These are phyloP conservation scores for Cicer judaicum DNA, from an alignment of 306 rosid genomes.

Conservation along the genomic window DNA sequence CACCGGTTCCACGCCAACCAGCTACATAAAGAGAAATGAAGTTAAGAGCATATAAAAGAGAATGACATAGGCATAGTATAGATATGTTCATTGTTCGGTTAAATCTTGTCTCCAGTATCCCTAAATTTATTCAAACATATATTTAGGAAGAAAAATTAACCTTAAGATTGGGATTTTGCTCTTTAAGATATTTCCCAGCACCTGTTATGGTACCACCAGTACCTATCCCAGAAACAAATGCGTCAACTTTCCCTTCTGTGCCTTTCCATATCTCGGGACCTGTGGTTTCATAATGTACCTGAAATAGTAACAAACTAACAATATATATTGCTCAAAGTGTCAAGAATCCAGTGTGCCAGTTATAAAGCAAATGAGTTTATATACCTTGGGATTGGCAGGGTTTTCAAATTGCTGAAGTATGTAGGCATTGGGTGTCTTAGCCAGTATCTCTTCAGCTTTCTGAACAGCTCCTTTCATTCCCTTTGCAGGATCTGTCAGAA, in stretches of 20 bases:
- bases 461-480: constrained; percentile 89
- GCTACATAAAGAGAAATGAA: constrained; percentile 49
- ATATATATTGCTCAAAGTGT: constrained; percentile 21
- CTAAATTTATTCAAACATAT: not conserved
- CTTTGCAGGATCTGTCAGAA: constrained; percentile 76
- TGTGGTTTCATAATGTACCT: constrained; percentile 87
- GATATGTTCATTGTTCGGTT: constrained; percentile 24
- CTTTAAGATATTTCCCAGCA: constrained; percentile 79
- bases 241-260: constrained; percentile 67
- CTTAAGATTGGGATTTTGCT: constrained; percentile 73
- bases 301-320: constrained; percentile 16
- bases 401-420: constrained; percentile 84
- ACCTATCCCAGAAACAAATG: constrained; percentile 76
- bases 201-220: constrained; percentile 89
- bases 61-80: constrained; percentile 21
- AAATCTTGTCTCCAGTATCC: constrained; percentile 11
- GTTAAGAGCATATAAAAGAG: constrained; percentile 19
- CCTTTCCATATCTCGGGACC: constrained; percentile 93
- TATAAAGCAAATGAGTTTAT: constrained; percentile 18
- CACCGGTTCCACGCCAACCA: constrained; percentile 77
- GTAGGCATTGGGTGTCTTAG: constrained; percentile 75
- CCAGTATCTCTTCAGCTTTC: constrained; percentile 83
- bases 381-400: constrained; percentile 89
- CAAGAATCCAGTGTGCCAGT: constrained; percentile 27
- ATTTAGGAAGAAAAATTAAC: constrained; percentile 45